Percentiles rank a stretch among this genome's conserved stretches.
Conservation (phyloP, 257 asterid genomes). For the Scutellaria galericulata region DNA sequence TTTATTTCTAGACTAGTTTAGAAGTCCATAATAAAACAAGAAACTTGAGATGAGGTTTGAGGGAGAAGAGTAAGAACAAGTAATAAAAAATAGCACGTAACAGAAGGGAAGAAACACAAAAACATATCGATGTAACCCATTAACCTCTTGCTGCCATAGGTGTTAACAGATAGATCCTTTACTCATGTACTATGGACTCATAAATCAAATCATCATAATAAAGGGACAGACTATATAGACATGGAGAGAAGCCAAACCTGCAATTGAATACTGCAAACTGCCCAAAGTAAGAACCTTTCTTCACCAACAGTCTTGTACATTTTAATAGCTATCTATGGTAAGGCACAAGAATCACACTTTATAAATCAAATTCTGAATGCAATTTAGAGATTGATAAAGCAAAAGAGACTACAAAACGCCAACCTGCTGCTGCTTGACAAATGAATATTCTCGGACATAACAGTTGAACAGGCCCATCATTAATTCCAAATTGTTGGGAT, state of each 20-base stretch:
- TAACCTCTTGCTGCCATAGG: slow-evolving; percentile 4
- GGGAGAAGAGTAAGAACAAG: background rate
- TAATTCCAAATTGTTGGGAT: slow-evolving; percentile 79
- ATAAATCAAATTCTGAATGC: background rate
- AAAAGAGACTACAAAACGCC: slow-evolving; percentile 29
- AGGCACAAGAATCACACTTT: slow-evolving; percentile 6
- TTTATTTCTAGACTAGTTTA: background rate
- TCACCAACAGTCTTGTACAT: slow-evolving; percentile 89
- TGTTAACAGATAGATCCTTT: background rate
- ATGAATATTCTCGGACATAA: slow-evolving; percentile 89
- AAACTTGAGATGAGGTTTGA: background rate
- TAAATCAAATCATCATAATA: slow-evolving; percentile 1
- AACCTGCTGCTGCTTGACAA: slow-evolving; percentile 99
- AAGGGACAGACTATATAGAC: slow-evolving; percentile 28
- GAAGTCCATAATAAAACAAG: slow-evolving; percentile 5
- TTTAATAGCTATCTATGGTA: slow-evolving; percentile 82
- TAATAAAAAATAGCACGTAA: background rate
- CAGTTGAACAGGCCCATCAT: slow-evolving; percentile 96
- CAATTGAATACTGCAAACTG: slow-evolving; percentile 96
- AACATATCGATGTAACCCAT: slow-evolving; percentile 1
- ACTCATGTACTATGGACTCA: slow-evolving; percentile 3
- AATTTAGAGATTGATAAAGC: background rate
- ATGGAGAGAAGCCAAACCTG: slow-evolving; percentile 61
- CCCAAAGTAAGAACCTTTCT: slow-evolving; percentile 97
- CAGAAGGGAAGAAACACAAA: background rate